phyloP scores from a whole-genome alignment of 495 filamentous ascomycete species.

The Neurospora sublineolata region DNA sequence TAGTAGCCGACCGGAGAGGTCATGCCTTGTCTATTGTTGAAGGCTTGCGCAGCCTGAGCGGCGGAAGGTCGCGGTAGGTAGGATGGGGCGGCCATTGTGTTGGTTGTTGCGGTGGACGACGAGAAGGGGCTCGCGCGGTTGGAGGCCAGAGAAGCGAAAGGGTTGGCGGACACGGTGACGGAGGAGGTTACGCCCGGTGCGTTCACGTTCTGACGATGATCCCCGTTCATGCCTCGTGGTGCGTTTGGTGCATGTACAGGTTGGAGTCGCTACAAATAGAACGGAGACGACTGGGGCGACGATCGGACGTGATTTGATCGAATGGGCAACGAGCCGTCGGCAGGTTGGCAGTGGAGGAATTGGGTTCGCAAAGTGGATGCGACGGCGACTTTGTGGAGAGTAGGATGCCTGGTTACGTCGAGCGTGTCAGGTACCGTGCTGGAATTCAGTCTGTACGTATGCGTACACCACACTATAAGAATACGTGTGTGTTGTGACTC shows the following conservation, averaged over 20 bases:
- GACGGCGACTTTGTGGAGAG: constrained; percentile 8
- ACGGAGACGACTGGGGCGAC: constrained; percentile 12
- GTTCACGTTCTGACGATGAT: constrained; percentile 14
- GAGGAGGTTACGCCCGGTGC: constrained; percentile 21
- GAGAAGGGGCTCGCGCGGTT: constrained; percentile 27
- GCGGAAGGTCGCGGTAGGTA: constrained; percentile 15
- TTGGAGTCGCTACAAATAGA: constrained; percentile 1
- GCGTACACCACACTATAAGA: not conserved
- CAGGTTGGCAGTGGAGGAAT: constrained; percentile 2
- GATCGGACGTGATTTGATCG: constrained; percentile 33
- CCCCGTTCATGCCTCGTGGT: constrained; percentile 35
- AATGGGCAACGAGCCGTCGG: constrained; percentile 2
- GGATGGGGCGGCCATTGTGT: constrained; percentile 28
- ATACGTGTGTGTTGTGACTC: not conserved
- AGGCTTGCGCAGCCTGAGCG: constrained; percentile 17
- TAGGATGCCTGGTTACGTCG: not conserved
- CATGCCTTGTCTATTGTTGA: constrained; percentile 14
- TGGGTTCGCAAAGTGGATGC: constrained; percentile 14
- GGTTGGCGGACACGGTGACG: constrained; percentile 17
- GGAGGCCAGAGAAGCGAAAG: constrained; percentile 24
- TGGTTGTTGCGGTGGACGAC: constrained; percentile 21
- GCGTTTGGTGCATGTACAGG: constrained; percentile 19
- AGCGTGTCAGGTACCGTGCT: not conserved
- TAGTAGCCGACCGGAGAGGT: constrained; percentile 30
- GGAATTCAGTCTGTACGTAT: not conserved